These are phyloP conservation scores for Sphagnum magellanicum DNA, from an alignment of 228 moss, liverwort and hornwort species.

Conservation along the genomic window DNA sequence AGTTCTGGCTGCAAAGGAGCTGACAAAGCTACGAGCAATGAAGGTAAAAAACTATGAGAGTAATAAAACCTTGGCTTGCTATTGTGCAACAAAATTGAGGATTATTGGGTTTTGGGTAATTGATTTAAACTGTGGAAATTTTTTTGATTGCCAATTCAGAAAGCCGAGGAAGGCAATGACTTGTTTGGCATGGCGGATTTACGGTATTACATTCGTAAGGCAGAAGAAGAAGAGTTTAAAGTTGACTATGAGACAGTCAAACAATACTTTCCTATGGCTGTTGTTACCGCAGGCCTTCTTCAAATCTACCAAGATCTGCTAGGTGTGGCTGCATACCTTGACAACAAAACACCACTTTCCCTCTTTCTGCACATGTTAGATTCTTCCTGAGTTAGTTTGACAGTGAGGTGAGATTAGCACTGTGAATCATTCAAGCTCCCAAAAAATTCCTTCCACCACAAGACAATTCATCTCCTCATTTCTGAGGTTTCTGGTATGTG, in stretches of 20 bases:
- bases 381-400: no score
- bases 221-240: constrained; percentile 83
- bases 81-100: no score
- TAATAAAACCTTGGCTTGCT: no score
- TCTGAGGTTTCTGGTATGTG: no score
- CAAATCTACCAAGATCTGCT: constrained; percentile 91
- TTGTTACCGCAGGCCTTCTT: constrained; percentile 84
- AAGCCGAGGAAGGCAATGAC: constrained; percentile 76
- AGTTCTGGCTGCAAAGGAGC: constrained; percentile 74
- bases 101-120: no score
- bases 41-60: constrained; percentile 34
- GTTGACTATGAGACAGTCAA: constrained; percentile 91
- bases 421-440: no score
- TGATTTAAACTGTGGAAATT: neutral
- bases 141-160: constrained; percentile 28
- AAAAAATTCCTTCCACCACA: no score
- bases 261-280: constrained; percentile 89
- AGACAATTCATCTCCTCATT: no score
- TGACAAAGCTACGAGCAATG: constrained; percentile 74
- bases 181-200: constrained; percentile 81
- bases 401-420: no score
- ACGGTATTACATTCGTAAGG: constrained; percentile 90
- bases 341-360: no score
- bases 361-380: no score
- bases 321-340: constrained; percentile 39